Base-by-base conservation (phyloP, 768 basidiomycete species). In the Sporobolomyces roseus region DNA sequence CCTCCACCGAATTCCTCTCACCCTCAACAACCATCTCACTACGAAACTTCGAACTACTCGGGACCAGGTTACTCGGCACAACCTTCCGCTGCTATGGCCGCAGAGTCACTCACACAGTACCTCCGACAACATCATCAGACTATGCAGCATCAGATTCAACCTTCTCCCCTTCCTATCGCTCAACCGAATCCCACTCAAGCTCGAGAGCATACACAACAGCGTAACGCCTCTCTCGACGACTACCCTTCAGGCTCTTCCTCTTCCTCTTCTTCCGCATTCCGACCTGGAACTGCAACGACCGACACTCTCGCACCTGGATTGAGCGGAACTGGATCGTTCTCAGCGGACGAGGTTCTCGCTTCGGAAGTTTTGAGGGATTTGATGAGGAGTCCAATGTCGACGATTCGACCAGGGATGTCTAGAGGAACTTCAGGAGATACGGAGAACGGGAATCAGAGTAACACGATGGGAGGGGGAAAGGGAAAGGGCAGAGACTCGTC, bases 261-360 rank as follows among this genome's bases (percentile, higher is more conserved):
- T 1, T 13, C 41, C 29, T n/a, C 59, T 35, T 29, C 50, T 9
- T 33, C 58, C 2, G 1, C 41, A 1, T 65, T 69, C 63, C 46
- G 56, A 32, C 48, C 46, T 13, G 56, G 58, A 32, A n/a, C 30
- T 4, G 58, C 58, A 45, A 32, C 52, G 33, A 48, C 43, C 45
- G 63, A 46, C n/a, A 69, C 68, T 3, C 63, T 69, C 63, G 63
- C 63, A 36, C 68, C 68, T 0, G 68, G 68, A 2, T 52, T 69
- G 29, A 61, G 58, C 23, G 58, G 68, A 43, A 65, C 58, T 0
- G 68, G 68, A 7, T 55, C 50, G 41, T 72, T 72, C 38, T 66
- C 71, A 30, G 65, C 66, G n/a, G 68, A 73, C 53, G 71, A 73
- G 33, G 68, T 73, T 14, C 65, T 69, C 49, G 71, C 71, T 38